Conservation (phyloP, 768 basidiomycete species). For the Pulveroboletus ravenelii region DNA sequence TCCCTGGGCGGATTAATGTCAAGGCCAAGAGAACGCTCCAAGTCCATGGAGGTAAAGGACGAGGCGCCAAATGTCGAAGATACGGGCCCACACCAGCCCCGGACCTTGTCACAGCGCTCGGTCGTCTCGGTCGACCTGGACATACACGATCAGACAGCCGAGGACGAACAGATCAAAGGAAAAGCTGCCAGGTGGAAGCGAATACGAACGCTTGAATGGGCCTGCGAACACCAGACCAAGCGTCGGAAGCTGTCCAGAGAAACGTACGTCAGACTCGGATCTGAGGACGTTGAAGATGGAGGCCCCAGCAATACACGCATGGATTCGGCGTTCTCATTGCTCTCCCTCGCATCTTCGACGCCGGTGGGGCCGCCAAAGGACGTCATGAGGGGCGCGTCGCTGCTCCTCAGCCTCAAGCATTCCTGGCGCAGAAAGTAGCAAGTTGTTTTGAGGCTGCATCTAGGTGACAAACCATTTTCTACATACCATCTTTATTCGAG, state of each 20-base stretch:
- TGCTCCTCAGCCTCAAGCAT: constrained; percentile 29
- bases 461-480: constrained; percentile 14
- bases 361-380: constrained; percentile 12
- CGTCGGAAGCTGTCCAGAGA: constrained; percentile 29
- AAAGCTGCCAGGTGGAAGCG: constrained; percentile 15
- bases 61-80: constrained; percentile 1
- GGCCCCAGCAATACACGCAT: constrained; percentile 10
- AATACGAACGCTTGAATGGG: constrained; percentile 41
- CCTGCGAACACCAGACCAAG: constrained; percentile 38
- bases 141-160: neutral
- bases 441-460: constrained; percentile 17
- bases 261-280: constrained; percentile 12
- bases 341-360: constrained; percentile 23
- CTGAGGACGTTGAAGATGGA: constrained; percentile 15
- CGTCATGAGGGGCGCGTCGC: constrained; percentile 25
- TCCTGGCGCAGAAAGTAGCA: constrained; percentile 25
- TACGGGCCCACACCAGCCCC: neutral
- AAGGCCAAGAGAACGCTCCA: constrained; percentile 1
- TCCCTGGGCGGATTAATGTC: constrained; percentile 14
- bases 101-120: neutral
- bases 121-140: neutral
- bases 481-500: constrained; percentile 23
- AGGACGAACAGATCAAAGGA: constrained; percentile 9
- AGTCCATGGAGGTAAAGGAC: neutral
- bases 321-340: constrained; percentile 28